These are phyloP conservation scores for Fraxinus dipetala DNA, from an alignment of 305 asterid species.

Conservation along the genomic window DNA sequence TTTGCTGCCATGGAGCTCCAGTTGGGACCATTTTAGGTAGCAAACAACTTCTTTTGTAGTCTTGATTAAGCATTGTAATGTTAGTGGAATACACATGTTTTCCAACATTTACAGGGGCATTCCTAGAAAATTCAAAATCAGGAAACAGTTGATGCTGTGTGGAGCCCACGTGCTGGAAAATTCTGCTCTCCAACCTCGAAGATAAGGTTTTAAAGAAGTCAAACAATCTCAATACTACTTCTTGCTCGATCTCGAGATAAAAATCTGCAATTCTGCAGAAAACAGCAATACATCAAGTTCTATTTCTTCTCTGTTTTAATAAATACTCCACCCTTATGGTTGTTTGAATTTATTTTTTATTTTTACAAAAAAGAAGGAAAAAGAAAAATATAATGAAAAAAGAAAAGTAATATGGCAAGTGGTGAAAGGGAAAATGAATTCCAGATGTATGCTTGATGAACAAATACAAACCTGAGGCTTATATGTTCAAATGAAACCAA, in stretches of 20 bases:
- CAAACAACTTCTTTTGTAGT: conserved; percentile 36
- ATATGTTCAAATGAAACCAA: conserved; percentile 82
- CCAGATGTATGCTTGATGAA: conserved; percentile 13
- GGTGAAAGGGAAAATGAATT: conserved; percentile 19
- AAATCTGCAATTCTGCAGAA: conserved; percentile 75
- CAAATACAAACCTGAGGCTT: conserved; percentile 66
- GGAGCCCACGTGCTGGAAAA: conserved; percentile 46
- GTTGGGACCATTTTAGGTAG: conserved; percentile 69
- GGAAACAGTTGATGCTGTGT: conserved; percentile 48
- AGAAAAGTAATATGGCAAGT: conserved; percentile 15
- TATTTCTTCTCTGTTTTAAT: not conserved
- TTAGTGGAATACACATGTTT: conserved; percentile 32
- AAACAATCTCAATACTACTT: conserved; percentile 68
- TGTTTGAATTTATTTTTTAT: not conserved
- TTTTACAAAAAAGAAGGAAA: not conserved
- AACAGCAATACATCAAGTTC: conserved; percentile 19
- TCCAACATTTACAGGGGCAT: conserved; percentile 36
- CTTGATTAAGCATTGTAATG: conserved; percentile 34
- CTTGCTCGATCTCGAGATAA: conserved; percentile 92
- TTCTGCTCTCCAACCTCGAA: conserved; percentile 59
- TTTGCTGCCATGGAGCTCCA: conserved; percentile 99
- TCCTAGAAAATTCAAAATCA: conserved; percentile 41
- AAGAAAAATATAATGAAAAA: not conserved
- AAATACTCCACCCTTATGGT: not conserved
- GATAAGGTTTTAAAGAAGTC: conserved; percentile 65